Percentiles rank a stretch among this genome's conserved stretches.
phyloP scores from a whole-genome alignment of 139 green algal genomes.

The Medakamo hakoo region DNA sequence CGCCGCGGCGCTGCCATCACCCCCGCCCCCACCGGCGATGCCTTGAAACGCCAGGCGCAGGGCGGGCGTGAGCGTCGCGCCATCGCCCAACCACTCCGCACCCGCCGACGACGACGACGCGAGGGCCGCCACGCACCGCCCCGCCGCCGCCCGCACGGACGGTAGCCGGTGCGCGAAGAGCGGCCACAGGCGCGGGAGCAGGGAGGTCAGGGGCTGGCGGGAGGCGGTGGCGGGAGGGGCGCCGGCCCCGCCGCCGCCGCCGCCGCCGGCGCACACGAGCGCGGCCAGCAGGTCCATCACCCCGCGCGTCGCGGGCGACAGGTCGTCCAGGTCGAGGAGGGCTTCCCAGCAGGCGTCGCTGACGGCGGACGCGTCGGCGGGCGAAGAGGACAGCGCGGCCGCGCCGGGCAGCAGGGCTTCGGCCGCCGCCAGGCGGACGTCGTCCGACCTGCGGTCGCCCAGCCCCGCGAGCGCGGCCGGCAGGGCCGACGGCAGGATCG shows the following conservation, averaged over 20 bases:
- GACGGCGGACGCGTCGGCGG: conserved; percentile 15
- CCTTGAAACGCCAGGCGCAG: conserved; percentile 50
- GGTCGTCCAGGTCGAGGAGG: conserved; percentile 63
- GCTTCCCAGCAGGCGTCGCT: conserved; percentile 46
- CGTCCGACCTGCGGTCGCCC: conserved; percentile 61
- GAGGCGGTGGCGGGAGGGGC: neutral
- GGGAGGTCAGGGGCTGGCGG: neutral
- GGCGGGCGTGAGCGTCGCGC: conserved; percentile 18
- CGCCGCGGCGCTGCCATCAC: neutral
- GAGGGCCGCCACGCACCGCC: conserved; percentile 42
- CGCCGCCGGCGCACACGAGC: conserved; percentile 26
- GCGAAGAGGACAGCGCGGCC: conserved; percentile 16
- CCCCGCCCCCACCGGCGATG: neutral
- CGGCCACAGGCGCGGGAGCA: conserved; percentile 54
- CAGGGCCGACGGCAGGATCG: conserved; percentile 42
- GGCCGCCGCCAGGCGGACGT: conserved; percentile 79
- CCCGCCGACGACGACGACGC: conserved; percentile 3
- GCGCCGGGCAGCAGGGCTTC: conserved; percentile 70
- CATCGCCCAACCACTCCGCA: conserved; percentile 15
- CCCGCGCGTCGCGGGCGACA: conserved; percentile 53
- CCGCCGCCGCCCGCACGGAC: conserved; percentile 45
- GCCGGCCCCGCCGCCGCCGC: neutral
- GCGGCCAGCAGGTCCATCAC: conserved; percentile 58
- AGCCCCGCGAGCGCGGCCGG: conserved; percentile 38
- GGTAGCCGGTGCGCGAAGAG: conserved; percentile 60